A percentile compares a stretch with the other conserved stretches of the same genome.
phyloP scores from a whole-genome alignment of 176 grass and related monocot species.

The Musa acuminata region DNA sequence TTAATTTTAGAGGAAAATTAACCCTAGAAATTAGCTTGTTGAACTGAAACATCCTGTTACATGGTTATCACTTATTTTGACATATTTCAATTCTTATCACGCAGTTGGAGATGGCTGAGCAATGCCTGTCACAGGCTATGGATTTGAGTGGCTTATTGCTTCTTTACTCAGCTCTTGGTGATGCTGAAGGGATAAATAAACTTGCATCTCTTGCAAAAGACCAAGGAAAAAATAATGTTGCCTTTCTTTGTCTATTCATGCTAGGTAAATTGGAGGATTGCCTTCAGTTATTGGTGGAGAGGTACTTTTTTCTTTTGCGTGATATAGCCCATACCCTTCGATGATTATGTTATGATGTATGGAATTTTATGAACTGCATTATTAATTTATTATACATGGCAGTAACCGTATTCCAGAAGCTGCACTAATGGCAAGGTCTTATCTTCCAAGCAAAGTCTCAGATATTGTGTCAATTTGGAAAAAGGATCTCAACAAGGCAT shows the following conservation, averaged over 20 bases:
- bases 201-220: constrained; percentile 10
- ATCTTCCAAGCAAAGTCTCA: constrained; percentile 93
- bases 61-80: not conserved
- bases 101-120: constrained; percentile 81
- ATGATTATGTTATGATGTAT: not conserved
- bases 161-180: constrained; percentile 84
- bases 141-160: constrained; percentile 90
- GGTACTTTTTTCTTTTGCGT: constrained; percentile 31
- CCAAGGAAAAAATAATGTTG: constrained; percentile 13
- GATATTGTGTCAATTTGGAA: constrained; percentile 82
- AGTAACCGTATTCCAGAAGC: constrained; percentile 97
- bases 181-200: constrained; percentile 68
- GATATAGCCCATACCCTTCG: too few species aligned
- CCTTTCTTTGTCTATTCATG: constrained; percentile 10
- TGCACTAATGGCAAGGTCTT: constrained; percentile 90
- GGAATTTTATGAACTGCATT: not conserved
- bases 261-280: constrained; percentile 35
- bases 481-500: constrained; percentile 85
- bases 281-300: constrained; percentile 78
- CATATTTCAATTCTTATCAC: constrained; percentile 27
- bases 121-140: constrained; percentile 72
- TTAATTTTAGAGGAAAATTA: not conserved
- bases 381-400: constrained; percentile 17
- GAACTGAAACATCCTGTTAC: not conserved
- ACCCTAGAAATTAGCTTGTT: not conserved